Evolutionary conservation across 495 filamentous ascomycete genomes (phyloP), one percentile per base, ranked within the genome.

Genomic region (Chaetomium cochliodes): DNA sequence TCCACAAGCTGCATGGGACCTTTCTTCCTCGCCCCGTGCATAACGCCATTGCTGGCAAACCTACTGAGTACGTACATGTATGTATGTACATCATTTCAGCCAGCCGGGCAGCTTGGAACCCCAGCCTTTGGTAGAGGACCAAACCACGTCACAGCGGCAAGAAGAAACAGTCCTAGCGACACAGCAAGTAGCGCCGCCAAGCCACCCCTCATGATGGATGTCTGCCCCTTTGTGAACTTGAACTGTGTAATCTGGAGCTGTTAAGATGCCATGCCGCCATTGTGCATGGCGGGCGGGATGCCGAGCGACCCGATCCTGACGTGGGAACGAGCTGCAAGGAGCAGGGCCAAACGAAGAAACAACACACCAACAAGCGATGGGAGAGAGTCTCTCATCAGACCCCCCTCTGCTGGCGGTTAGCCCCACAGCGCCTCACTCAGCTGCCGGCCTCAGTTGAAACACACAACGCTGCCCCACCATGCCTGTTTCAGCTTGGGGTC

Each of bases 401-500:
- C 13, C 41, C 13, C 13, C 41, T 18, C 41, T 44, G 41, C 41
- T 47, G 44, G 44, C 44, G n/a, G 44, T n/a, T 47, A 3, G 44
- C 49, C 49, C 49, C 49, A 52, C 47, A 50, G 22, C 33, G 33
- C 33, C 41, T 44, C 41, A 18, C 41, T 15, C 41, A 44, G 41
- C 41, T 44, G 41, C 41, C 41, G 41, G 41, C 41, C 41, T 18
- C 13, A 44, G 41, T 44, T 44, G 41, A 44, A 44, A 44, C 41
- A 44, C 13, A 26, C 22, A 28, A 28, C 3, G 26, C 22, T 47
- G 52, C 60, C 60, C 60, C 60, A 28, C 41, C 60, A 25, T 44
- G 41, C 9, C 26, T 23, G 60, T 63, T 63, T 63, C 51, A 63
- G 51, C 60, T 49, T 22, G 42, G 39, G 26, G 18, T 26, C 51